Base-by-base conservation (phyloP, 495 filamentous ascomycete genomes). In the Penicillium egyptiacum region DNA sequence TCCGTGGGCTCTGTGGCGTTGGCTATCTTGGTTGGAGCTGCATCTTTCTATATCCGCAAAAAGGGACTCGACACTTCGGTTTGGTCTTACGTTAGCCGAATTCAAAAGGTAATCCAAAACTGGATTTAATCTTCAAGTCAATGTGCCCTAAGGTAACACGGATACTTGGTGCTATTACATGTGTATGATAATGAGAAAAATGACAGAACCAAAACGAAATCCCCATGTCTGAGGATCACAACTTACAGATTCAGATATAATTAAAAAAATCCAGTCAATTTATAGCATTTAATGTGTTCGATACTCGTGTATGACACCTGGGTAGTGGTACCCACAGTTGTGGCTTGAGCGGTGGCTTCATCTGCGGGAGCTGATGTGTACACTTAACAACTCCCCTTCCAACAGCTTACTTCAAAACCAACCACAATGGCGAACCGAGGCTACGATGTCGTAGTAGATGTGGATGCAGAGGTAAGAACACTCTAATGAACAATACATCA, bases 361-460 rank as follows among this genome's bases (percentile, higher is more conserved):
- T 54, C 53, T 50, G 53, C 63, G 66, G 55, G 64, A 69, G 66
- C 64, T 66, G 63, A 69, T 67, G 66, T 69, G 66, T 69, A 66
- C 66, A 60, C 64, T 64, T 51, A 11, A 50, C 55, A 22, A 43
- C 55, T 62, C 54, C 55, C 57, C 40, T 52, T 60, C 51, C 33
- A 63, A 56, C 66, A 53, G 50, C 50, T 33, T 48, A 51, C 23
- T 55, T 37, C 55, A 62, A 63, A 65, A 57, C 49, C 46, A 59
- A 60, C 64, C 58, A 77, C 60, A 33, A 96, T 96, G 91, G 80
- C 92, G 50, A 88, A 87, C 69, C 79, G 85, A 60, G 91, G 92
- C 60, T 98, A 98, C 73, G 95, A 98, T 76, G 94, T 95, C 55
- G 93, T 98, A 63, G 94, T 98, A 25, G 94, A 98, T 65, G 85